Evolutionary conservation across 495 filamentous ascomycete species (phyloP), one percentile per base, ranked within the genome.

Genomic region (Penicillium tannophilum): DNA sequence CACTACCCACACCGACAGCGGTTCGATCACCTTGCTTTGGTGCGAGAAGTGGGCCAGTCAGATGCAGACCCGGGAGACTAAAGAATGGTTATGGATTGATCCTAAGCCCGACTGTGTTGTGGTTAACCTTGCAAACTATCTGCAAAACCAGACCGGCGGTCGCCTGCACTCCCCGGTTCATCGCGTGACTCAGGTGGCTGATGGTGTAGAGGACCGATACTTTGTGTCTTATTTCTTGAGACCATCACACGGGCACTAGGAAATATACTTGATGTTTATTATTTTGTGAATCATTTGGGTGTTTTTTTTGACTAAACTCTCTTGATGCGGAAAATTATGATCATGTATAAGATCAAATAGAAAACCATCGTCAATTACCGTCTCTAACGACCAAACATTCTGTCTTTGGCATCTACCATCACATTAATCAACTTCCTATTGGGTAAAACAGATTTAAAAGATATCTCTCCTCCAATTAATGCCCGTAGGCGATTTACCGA

Each of bases 181-280:
- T 59, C 59, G 63, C 45, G 67, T 72, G n/a, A 64, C 52, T 17
- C 68, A 73, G 55, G 66, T 63, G 23, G 24, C 49, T 43, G 64
- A 68, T 53, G 70, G 70, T 24, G 47, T 56, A 6, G 62, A 60
- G 55, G 54, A 69, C 35, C 56, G 68, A 48, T 68, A 66, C 55
- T 70, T 61, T 56, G 42, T 69, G 23, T 64, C 59, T 8, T 73
- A 73, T 52, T 71, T 65, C 54, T 54, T 73, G 53, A 62, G 70
- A 55, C 68, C 70, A 7, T 28, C 28, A 7, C 28, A 28, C 28
- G 4, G 6, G 28, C 6, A 2, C 28, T 28, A 28, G 28, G 1
- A 7, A 28, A 28, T 4, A 28, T 4, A 4, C 28, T 28, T 28
- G 28, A 7, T 7, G 28, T 28, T 7, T 7, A 28, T 28, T 28